Evolutionary conservation across 2,329 filamentous ascomycete species (phyloP), one percentile per base, ranked within the genome.

Genomic region (Pseudogymnoascus sp.): DNA sequence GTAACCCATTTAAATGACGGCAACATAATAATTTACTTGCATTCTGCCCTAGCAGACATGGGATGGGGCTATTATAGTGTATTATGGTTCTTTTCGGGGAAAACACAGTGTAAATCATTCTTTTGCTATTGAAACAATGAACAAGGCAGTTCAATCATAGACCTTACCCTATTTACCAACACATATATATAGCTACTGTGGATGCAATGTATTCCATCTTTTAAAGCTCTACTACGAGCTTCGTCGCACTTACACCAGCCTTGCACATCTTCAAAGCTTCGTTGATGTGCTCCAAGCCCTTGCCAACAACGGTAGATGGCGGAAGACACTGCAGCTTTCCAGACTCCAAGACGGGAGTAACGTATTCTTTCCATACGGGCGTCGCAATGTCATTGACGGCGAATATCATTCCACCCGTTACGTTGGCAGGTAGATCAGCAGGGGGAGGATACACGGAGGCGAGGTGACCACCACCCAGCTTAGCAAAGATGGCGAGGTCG

Each of bases 391-490:
- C 67, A 21, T 66, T 69, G 8, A 70, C 67, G 7, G 67, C 70
- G 66, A 76, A 71, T 38, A 75, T 71, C 63, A 67, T 76, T 12
- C 73, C 73, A 0, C 66, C 69, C 2, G 73, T 69, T 5, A 72
- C 69, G 7, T 50, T 50, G 23, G 44, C 44, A 14, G 44, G 44
- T 23, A 50, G 44, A 50, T 70, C 65, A 1, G 64, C 50, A 6
- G 74, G 68, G 7, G 73, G 74, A 31, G 75, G 74, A 66, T 75
- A 74, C n/a, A 68, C 63, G 61, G 72, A 73, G 10, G 70, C 74
- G 23, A 76, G 69, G 60, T 76, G 73, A 7, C 72, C 73, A 25
- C 74, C 74, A 16, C 71, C 70, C 4, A 72, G 64, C 59, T 66
- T 67, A 33, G 61, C 65, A 44, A 70, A 66, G n/a, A 69, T 68